Base-by-base conservation (phyloP, 2,329 filamentous ascomycete species). In the Venturia asperata region DNA sequence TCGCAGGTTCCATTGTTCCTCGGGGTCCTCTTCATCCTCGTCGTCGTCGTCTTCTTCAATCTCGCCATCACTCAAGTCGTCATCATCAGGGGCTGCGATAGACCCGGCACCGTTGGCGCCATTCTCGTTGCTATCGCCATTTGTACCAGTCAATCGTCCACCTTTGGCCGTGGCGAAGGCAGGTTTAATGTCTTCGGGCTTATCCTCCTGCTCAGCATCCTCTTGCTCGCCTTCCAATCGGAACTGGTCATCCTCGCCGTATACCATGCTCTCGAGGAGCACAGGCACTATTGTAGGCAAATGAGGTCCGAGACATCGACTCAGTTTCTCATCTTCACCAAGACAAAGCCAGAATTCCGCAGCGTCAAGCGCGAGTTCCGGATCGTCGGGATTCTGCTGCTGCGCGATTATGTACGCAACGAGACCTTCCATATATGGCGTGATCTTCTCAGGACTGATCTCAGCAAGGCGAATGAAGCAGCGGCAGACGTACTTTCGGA, bases 261-360 rank as follows among this genome's bases (percentile, higher is more conserved):
- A 99, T 1, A 97, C 87, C 93, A 99, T 99, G 74, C 91, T 95
- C 69, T 94, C 87, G 9, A 99, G 83, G 63, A 99, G 80, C 1
- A 97, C 89, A 0, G 94, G 94, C 39, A 99, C 88, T 68, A 97
- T 93, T 74, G 90, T 90, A 69, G 84, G 77, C 65, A 97, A 84
- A 73, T 90, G 90, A 0, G 92, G 92, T 10, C 83, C 86, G 58
- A 99, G 80, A 0, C 86, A 83, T 69, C 86, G 83, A 79, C 91
- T 91, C 64, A 97, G 79, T 66, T 88, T 85, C 52, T 90, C 85
- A 73, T 96, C 91, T 74, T 97, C 94, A 67, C 92, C 92, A 24
- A 96, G 87, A 47, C 91, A 91, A 56, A 99, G 85, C 92, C 95
- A 99, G 74, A 99, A 99, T 75, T 99, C 94, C 5, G 94, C 92